These are phyloP conservation scores for Metarhizium rileyi DNA, from an alignment of 2,329 filamentous ascomycete species.

Conservation along the genomic window DNA sequence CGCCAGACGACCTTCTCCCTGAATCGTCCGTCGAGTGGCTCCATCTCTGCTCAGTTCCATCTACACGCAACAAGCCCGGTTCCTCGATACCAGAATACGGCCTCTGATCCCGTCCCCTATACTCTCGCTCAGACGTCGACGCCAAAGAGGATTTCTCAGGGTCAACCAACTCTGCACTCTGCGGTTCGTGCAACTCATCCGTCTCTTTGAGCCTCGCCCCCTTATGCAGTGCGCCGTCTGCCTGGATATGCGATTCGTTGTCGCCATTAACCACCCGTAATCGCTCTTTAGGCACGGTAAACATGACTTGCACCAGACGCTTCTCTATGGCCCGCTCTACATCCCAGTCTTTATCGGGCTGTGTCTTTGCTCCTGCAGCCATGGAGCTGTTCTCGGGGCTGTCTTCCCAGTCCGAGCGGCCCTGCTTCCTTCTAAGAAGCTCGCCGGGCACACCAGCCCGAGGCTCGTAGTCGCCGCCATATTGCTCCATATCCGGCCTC, in stretches of 20 bases:
- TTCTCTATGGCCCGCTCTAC: slow-evolving; percentile 64
- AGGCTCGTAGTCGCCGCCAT: slow-evolving; percentile 34
- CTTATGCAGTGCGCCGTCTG: slow-evolving; percentile 1
- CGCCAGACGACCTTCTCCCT: slow-evolving; percentile 21
- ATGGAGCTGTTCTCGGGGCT: slow-evolving; percentile 15
- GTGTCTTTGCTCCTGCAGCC: slow-evolving; percentile 18
- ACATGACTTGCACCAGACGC: slow-evolving; percentile 73
- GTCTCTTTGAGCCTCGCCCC: background rate
- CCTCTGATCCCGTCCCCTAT: background rate
- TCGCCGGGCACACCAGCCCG: slow-evolving; percentile 35
- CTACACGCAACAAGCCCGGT: slow-evolving; percentile 6
- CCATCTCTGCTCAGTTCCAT: slow-evolving; percentile 10
- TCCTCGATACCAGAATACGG: background rate
- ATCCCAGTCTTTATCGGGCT: slow-evolving; percentile 62
- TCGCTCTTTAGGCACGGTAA: slow-evolving; percentile 81
- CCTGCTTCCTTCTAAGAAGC: slow-evolving; percentile 44
- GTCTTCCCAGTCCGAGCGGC: slow-evolving; percentile 43
- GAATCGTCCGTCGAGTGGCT: slow-evolving; percentile 21
- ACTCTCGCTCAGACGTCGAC: background rate
- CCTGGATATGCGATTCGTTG: slow-evolving; percentile 14
- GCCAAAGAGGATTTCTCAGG: slow-evolving; percentile 11
- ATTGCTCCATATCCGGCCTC: slow-evolving; percentile 21
- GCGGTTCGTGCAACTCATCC: slow-evolving; percentile 14
- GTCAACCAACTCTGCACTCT: slow-evolving; percentile 32
- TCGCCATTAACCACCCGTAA: slow-evolving; percentile 84